These are phyloP conservation scores for Gynostemma pentaphyllum DNA, from an alignment of 306 rosid genomes.

Conservation along the genomic window DNA sequence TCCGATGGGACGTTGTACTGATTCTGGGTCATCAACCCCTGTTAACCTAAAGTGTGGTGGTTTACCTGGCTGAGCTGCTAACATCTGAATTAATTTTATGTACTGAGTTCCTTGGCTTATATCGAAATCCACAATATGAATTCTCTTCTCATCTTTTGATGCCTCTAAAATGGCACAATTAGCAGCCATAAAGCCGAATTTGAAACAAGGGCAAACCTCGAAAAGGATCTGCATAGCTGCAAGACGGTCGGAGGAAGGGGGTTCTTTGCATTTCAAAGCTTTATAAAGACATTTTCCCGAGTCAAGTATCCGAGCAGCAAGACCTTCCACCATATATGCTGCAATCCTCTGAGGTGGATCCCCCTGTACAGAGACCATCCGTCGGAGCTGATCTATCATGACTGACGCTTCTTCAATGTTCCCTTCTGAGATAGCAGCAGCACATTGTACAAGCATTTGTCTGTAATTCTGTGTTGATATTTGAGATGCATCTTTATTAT, in stretches of 20 bases:
- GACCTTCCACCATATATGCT: slow-evolving; percentile 98
- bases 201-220: slow-evolving; percentile 95
- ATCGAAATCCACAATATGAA: slow-evolving; percentile 81
- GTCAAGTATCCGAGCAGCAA: slow-evolving; percentile 71
- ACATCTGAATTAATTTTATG: slow-evolving; percentile 59
- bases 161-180: slow-evolving; percentile 78
- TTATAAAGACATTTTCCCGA: slow-evolving; percentile 69
- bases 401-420: slow-evolving; percentile 40
- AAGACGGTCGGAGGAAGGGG: slow-evolving; percentile 80
- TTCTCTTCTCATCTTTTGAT: slow-evolving; percentile 48
- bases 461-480: slow-evolving; percentile 39
- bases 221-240: slow-evolving; percentile 97
- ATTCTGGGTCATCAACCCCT: slow-evolving; percentile 88
- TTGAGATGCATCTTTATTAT: slow-evolving; percentile 35
- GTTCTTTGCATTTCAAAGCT: slow-evolving; percentile 86
- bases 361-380: slow-evolving; percentile 78
- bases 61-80: slow-evolving; percentile 46
- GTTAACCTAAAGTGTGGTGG: slow-evolving; percentile 63
- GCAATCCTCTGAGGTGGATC: slow-evolving; percentile 96
- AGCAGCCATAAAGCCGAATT: slow-evolving; percentile 84
- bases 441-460: slow-evolving; percentile 67
- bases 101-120: slow-evolving; percentile 90
- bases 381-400: slow-evolving; percentile 60
- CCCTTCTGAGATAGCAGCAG: slow-evolving; percentile 64
- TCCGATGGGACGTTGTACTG: slow-evolving; percentile 77